These are phyloP conservation scores for Stylonectria norvegica DNA, from an alignment of 2,329 filamentous ascomycete genomes.

Conservation along the genomic window DNA sequence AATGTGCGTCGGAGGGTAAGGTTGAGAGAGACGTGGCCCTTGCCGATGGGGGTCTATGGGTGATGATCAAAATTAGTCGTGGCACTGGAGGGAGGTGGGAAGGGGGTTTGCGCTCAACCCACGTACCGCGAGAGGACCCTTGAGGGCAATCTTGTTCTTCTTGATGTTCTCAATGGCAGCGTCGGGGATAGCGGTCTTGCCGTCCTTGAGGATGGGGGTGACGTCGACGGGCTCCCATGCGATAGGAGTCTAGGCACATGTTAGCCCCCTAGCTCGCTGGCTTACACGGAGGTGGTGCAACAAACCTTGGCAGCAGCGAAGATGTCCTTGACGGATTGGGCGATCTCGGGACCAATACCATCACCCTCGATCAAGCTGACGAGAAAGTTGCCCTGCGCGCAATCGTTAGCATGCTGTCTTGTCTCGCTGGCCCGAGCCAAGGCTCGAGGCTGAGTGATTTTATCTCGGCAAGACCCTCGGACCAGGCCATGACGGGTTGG, in stretches of 20 bases:
- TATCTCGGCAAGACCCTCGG: slow-evolving; percentile 28
- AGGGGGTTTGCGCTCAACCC: slow-evolving; percentile 8
- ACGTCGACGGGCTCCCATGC: slow-evolving; percentile 98
- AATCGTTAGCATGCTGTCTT: slow-evolving; percentile 25
- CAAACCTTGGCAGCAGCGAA: slow-evolving; percentile 88
- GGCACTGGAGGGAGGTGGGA: slow-evolving; percentile 4
- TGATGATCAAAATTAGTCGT: slow-evolving; percentile 12
- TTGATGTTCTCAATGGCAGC: slow-evolving; percentile 90
- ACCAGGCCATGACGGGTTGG: slow-evolving; percentile 21
- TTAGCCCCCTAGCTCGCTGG: slow-evolving; percentile 26
- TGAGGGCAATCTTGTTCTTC: slow-evolving; percentile 95
- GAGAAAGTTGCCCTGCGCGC: slow-evolving; percentile 78
- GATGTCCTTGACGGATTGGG: slow-evolving; percentile 97
- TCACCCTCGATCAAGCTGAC: slow-evolving; percentile 98
- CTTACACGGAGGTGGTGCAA: slow-evolving; percentile 16
- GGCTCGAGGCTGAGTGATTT: slow-evolving; percentile 41
- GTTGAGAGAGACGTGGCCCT: slow-evolving; percentile 98
- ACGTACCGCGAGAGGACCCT: slow-evolving; percentile 91
- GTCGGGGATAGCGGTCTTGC: slow-evolving; percentile 91
- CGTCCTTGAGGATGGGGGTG: slow-evolving; percentile 87
- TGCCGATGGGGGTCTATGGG: slow-evolving; percentile 82
- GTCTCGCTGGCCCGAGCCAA: slow-evolving; percentile 13
- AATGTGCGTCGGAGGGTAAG: slow-evolving; percentile 97
- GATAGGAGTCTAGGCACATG: slow-evolving; percentile 68
- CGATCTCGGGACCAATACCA: slow-evolving; percentile 96